Evolutionary conservation across 129 eudicot genomes (phyloP), one percentile per base, ranked within the genome.

Genomic region (Arctium lappa): DNA sequence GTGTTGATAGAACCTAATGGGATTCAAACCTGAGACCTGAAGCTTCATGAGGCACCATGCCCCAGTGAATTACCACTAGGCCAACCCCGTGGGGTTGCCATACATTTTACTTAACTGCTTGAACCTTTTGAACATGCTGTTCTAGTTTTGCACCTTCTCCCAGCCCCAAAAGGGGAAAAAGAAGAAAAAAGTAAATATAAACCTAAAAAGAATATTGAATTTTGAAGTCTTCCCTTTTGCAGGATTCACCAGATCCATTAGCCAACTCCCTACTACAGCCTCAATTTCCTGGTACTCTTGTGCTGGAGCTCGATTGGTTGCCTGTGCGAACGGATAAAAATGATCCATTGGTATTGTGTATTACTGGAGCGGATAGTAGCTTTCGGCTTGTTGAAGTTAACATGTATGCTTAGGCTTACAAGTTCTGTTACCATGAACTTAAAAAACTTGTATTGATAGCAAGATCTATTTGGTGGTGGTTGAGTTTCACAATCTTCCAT

Each of bases 301-400:
- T 95, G 34, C 85, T 93, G 86, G 99, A 95, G 86, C 99, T 95
- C 76, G 99, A 95, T 69, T 95, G 99, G 99, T 86, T 95, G 86
- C 91, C 97, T 77, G 73, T 93, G 82, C 89, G 99, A 65, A 83
- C 90, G 29, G 90, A 90, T 82, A 95, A 90, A 78, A 89, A 93
- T 86, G 99, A 95, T 85, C 99, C 99, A 32, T 74, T 95, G 86
- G 97, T 95, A 46, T 84, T 95, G 86, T 93, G 98, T 85, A 90
- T 95, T 74, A 97, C 99, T 87, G 99, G 99, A 90, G 99, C 98
- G 78, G 99, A 95, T 77, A 91, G 98, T 81, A 93, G 97, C 88
- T 95, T 93, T 85, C 97, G 99, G 44, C 98, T 93, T 83, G 85
- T 93, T 90, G 99, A 93, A 82, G 88, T 95, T 77, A 86, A 87